Evolutionary conservation across 768 basidiomycete species (phyloP), one percentile per base, ranked within the genome.

Genomic region (Boletus speciosus): DNA sequence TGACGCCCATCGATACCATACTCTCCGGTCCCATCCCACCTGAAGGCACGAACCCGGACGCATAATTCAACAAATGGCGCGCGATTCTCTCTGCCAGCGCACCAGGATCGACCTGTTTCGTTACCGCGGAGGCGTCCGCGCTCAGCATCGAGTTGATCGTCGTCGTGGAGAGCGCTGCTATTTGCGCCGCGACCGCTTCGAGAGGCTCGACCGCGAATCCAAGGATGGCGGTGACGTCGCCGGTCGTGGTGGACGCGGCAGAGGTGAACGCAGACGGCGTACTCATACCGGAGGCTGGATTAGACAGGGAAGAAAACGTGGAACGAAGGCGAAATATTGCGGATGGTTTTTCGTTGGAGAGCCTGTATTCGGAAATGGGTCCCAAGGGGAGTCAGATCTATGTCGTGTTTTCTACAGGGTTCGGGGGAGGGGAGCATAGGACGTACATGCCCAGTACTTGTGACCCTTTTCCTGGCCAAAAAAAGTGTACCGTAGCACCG

Each of bases 271-370:
- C 71, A 9, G 69, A 66, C n/a, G 55, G 70, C 2, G 68, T 69
- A 6, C 27, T 63, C 60, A 66, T 65, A 5, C 69, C 68, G 2
- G 71, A 66, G 5, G 66, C 62, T 6, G 73, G 65, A 38, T 62
- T 56, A 7, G 71, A 56, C 11, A 64, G 50, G 0, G 75, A 59
- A n/a, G 73, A 75, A 64, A 83, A 86, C 11, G 80, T 80, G 8
- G 86, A 84, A 5, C 85, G 81, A 23, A 93, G 76, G 23, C 91
- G 89, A 73, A 93, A 93, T 64, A 93, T 90, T 1, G 90, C 89
- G 11, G 90, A 91, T 0, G 91, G 91, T 66, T 93, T 93, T 32
- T 92, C 90, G 65, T 93, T 93, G 14, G 90, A 90, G 25, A 95
- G 77, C 84, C 91, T 93, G 58, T 36, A 5, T 45, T 31, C 19